Evolutionary conservation across 2,329 filamentous ascomycete species (phyloP), one percentile per base, ranked within the genome.

Genomic region (Curvularia sp.): DNA sequence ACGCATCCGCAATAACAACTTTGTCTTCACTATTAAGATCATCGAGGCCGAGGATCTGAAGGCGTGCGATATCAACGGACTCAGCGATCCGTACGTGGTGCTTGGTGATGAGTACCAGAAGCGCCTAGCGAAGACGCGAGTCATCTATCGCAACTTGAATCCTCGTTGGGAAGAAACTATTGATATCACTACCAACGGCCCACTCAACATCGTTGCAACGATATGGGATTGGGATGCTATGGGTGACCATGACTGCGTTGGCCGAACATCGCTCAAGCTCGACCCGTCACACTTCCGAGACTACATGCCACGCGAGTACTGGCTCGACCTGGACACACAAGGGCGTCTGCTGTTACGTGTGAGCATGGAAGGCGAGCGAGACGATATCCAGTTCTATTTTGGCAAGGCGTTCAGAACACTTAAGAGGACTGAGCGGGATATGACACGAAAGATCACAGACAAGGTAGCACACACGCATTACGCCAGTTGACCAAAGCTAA

Each of bases 181-280:
- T 48, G 95, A 99, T 73, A 96, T 99, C 64, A 95, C 93, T 19
- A 96, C 96, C 0, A 89, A 91, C 63, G 92, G 93, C 0, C 88
- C 95, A 10, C 84, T 99, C 57, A 97, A 98, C 69, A 87, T 99
- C 66, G 96, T 98, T 71, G 93, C 94, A 30, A 99, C 95, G 0
- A 90, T 98, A 41, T 99, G 95, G 95, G 95, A 99, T 78, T 96
- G 95, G 84, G 95, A 99, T 79, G 93, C 92, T 13, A 89, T 99
- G 69, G 95, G 95, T 53, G 95, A 98, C 73, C 95, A 99, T 74
- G 95, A 99, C 73, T 98, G 96, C 74, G 92, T 98, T 34, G 95
- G 95, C 25, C 87, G 95, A 61, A 98, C 95, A n/a, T 96, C 93
- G 19, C 83, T 99, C 64, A 99, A 99, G 79, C 83, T 99, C n/a